Evolutionary conservation across 768 basidiomycete species (phyloP).

Genomic region (Tephrocybe sp.): DNA sequence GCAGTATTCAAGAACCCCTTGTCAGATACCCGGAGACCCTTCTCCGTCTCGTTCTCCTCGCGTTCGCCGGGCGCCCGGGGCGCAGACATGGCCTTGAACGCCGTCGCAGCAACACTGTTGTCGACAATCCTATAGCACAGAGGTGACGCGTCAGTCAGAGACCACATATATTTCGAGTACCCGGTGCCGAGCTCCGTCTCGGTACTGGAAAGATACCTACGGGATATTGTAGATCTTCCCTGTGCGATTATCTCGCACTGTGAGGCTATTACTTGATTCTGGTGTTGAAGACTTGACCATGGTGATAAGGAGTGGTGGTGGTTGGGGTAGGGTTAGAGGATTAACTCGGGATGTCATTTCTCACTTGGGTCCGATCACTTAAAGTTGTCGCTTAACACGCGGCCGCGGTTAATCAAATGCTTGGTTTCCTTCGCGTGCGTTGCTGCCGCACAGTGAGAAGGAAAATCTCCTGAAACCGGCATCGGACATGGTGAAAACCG

Average conservation of each 20-base stretch:
- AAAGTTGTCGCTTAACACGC: neutral
- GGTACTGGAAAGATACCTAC: constrained; percentile 41
- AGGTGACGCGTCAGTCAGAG: neutral
- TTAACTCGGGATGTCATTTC: neutral
- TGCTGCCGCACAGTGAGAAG: neutral
- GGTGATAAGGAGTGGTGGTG: neutral
- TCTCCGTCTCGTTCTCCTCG: constrained; percentile 81
- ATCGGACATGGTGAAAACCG: neutral
- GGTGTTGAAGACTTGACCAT: constrained; percentile 18
- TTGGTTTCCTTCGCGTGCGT: neutral
- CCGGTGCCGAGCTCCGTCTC: neutral
- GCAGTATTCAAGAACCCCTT: constrained; percentile 85
- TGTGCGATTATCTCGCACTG: constrained; percentile 83
- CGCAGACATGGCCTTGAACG: constrained; percentile 77
- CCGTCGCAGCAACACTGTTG: constrained; percentile 78
- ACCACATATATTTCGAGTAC: neutral
- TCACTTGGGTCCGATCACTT: constrained; percentile 6
- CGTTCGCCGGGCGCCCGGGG: constrained; percentile 57
- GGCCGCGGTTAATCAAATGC: constrained; percentile 14
- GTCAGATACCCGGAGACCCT: constrained; percentile 77
- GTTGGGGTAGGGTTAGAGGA: constrained; percentile 1
- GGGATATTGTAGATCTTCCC: constrained; percentile 74
- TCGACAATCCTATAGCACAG: constrained; percentile 60
- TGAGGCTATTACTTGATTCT: constrained; percentile 42
- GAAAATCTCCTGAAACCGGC: neutral